Conservation (phyloP, 495 filamentous ascomycete species). For the Neohortaea acidophila region DNA sequence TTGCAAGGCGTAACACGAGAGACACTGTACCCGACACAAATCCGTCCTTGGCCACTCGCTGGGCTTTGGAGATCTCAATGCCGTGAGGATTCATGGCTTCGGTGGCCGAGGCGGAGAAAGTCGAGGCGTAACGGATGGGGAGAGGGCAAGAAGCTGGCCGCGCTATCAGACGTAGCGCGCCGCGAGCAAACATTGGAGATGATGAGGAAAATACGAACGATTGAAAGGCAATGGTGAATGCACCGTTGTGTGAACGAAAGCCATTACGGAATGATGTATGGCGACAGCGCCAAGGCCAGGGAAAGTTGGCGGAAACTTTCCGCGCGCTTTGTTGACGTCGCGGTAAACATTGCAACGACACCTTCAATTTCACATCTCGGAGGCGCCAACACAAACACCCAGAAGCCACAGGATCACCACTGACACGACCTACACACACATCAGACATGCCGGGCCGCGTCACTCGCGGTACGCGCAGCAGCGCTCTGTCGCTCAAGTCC, state of each 20-base stretch:
- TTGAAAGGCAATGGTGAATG: too few relatives aligned
- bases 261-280: too few relatives aligned
- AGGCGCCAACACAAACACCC: not conserved
- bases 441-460: constrained; percentile 29
- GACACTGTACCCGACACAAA: constrained; percentile 60
- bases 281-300: too few relatives aligned
- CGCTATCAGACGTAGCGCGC: constrained; percentile 4
- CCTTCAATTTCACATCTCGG: not conserved
- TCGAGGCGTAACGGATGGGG: constrained; percentile 4
- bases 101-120: constrained; percentile 12
- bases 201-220: too few relatives aligned
- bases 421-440: too few relatives aligned
- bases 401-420: not conserved
- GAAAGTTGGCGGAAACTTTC: too few relatives aligned
- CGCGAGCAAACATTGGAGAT: constrained; percentile 16
- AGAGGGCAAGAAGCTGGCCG: constrained; percentile 2
- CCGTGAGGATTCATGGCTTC: constrained; percentile 44
- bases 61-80: constrained; percentile 59
- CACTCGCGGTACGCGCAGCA: constrained; percentile 20
- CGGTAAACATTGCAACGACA: not conserved
- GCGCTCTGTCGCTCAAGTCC: constrained; percentile 18
- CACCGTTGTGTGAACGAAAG: too few relatives aligned
- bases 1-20: not conserved
- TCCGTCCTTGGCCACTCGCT: constrained; percentile 61
- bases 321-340: too few relatives aligned